Percentiles rank a stretch among this genome's conserved stretches.
Evolutionary conservation across 2,329 filamentous ascomycete genomes (phyloP).

Genomic region (Beauveria pseudobassiana): DNA sequence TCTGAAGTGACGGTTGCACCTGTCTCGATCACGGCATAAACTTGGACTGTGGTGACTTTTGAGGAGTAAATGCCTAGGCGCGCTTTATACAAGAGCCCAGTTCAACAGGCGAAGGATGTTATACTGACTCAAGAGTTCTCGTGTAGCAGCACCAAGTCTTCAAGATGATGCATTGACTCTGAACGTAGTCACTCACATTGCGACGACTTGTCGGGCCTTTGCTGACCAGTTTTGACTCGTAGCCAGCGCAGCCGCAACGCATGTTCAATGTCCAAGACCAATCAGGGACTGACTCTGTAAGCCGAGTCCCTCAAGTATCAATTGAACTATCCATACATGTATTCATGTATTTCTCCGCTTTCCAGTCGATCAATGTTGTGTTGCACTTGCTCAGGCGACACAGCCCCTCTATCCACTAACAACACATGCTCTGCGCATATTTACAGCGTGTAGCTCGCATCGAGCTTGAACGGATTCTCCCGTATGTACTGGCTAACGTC

Average conservation of each 20-base stretch:
- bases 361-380: not conserved
- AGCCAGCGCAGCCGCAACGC: not conserved
- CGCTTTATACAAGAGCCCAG: too few species aligned
- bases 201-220: too few species aligned
- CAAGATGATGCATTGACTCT: not conserved
- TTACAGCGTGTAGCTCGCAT: conserved; percentile 19
- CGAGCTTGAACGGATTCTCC: conserved; percentile 38
- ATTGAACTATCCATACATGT: not conserved
- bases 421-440: not conserved
- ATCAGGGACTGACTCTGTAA: not conserved
- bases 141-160: not conserved
- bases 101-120: too few species aligned
- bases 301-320: too few species aligned
- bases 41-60: not conserved
- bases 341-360: not conserved
- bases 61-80: not conserved
- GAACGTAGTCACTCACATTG: not conserved
- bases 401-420: not conserved
- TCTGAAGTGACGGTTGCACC: not conserved
- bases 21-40: not conserved
- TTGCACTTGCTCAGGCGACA: not conserved
- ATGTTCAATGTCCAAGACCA: not conserved
- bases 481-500: conserved; percentile 59
- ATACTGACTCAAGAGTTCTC: not conserved
- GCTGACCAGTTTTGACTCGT: not conserved